Percentiles rank a stretch among this genome's conserved stretches.
Evolutionary conservation across 371 early-diverging fungal species (phyloP).

Genomic region (Haplosporangium sp.): DNA sequence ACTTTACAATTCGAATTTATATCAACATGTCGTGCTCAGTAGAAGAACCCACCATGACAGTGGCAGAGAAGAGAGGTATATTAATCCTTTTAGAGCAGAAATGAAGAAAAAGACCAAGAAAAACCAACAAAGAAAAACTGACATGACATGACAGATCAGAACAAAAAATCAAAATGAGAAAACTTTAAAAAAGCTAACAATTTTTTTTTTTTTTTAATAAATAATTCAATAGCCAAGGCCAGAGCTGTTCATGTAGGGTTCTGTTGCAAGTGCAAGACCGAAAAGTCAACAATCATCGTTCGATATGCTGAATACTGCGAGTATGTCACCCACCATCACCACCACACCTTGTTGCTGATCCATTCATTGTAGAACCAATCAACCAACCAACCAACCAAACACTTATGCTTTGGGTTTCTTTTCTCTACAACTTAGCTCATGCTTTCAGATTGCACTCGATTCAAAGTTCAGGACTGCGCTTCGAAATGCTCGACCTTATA

Average conservation of each 20-base stretch:
- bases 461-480: constrained; percentile 77
- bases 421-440: constrained; percentile 54
- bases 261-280: constrained; percentile 86
- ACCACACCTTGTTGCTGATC: not conserved
- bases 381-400: not conserved
- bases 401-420: not conserved
- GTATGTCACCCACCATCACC: constrained; percentile 53
- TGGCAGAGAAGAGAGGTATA: constrained; percentile 50
- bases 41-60: constrained; percentile 51
- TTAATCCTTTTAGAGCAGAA: not conserved
- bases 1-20: not conserved
- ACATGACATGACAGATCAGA: not conserved
- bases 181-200: not conserved
- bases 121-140: no score
- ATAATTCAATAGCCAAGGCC: constrained; percentile 21
- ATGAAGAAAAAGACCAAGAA: not conserved
- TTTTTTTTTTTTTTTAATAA: constrained; percentile 1
- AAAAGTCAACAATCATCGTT: constrained; percentile 70
- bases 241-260: constrained; percentile 50
- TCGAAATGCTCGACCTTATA: constrained; percentile 59
- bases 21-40: constrained; percentile 50
- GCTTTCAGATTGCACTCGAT: constrained; percentile 73
- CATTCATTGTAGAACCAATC: no score
- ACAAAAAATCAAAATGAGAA: no score
- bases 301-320: constrained; percentile 84